These are phyloP conservation scores for Paratinospora sagittata DNA, from an alignment of 164 flowering plant species.

Conservation along the genomic window DNA sequence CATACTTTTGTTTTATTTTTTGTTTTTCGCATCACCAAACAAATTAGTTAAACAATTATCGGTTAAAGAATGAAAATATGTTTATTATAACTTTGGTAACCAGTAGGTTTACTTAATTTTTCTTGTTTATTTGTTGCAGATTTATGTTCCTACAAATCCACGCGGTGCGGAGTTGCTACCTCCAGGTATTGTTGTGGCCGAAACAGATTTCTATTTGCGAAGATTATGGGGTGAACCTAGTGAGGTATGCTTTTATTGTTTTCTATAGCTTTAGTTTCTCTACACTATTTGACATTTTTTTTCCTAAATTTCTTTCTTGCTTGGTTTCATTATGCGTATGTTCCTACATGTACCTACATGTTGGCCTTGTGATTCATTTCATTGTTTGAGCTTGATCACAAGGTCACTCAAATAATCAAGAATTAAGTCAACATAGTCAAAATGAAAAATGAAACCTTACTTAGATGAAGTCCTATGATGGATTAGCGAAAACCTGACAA, in stretches of 20 bases:
- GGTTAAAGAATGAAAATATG: too few species aligned
- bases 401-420: too few species aligned
- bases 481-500: too few species aligned
- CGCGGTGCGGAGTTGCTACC: conserved; percentile 84
- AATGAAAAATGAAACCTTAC: too few species aligned
- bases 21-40: too few species aligned
- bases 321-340: not conserved
- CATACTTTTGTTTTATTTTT: too few species aligned
- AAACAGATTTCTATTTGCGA: conserved; percentile 70
- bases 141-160: conserved; percentile 76
- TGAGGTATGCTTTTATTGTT: conserved; percentile 44
- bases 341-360: not conserved
- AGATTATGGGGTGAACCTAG: conserved; percentile 94
- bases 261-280: not conserved
- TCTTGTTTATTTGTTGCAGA: conserved; percentile 34
- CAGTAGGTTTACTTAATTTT: not conserved
- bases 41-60: too few species aligned
- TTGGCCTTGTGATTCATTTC: not conserved
- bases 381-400: too few species aligned
- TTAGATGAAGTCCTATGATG: too few species aligned
- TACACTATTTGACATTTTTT: not conserved
- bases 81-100: too few species aligned
- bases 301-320: not conserved
- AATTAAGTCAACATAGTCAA: too few species aligned
- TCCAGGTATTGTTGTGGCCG: conserved; percentile 74